These are phyloP conservation scores for Moesziomyces sp. DNA, from an alignment of 1,284 basidiomycete species.

Conservation along the genomic window DNA sequence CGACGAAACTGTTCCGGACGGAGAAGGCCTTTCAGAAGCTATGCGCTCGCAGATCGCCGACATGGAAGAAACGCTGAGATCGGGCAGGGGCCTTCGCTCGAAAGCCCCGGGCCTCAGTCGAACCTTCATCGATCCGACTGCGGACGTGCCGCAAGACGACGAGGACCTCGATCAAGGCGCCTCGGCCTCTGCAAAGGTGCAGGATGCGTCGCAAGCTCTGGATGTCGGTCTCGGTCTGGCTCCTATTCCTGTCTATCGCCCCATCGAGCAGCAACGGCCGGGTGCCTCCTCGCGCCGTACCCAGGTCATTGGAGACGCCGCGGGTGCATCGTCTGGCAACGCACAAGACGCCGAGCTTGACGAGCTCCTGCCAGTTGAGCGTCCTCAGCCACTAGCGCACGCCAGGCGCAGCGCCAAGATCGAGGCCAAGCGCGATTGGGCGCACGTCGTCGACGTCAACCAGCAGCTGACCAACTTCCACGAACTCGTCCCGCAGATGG, in stretches of 20 bases:
- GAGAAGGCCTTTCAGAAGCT: slow-evolving; percentile 17
- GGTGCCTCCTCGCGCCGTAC: slow-evolving; percentile 15
- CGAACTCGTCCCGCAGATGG: slow-evolving; percentile 89
- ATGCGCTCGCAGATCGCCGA: slow-evolving; percentile 33
- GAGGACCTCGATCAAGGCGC: slow-evolving; percentile 46
- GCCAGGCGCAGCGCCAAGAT: slow-evolving; percentile 28
- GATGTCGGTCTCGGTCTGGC: slow-evolving; percentile 37
- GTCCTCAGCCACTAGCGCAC: slow-evolving; percentile 46
- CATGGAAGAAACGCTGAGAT: slow-evolving; percentile 45
- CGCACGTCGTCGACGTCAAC: slow-evolving; percentile 93
- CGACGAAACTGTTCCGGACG: slow-evolving; percentile 16
- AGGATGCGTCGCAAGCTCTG: slow-evolving; percentile 19
- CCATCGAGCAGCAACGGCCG: slow-evolving; percentile 26
- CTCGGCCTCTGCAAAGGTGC: slow-evolving; percentile 32
- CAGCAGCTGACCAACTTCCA: slow-evolving; percentile 87
- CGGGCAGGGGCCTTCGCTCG: slow-evolving; percentile 33
- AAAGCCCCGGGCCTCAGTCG: slow-evolving; percentile 43
- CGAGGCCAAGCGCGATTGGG: slow-evolving; percentile 87
- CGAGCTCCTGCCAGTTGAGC: slow-evolving; percentile 61
- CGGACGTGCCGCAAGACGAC: slow-evolving; percentile 68
- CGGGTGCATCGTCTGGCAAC: slow-evolving; percentile 2
- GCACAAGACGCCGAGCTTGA: slow-evolving; percentile 60
- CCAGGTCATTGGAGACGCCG: slow-evolving; percentile 13
- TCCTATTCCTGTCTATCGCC: slow-evolving; percentile 46
- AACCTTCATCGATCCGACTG: slow-evolving; percentile 56